Evolutionary conservation across 1,284 basidiomycete species (phyloP), one percentile per base, ranked within the genome.

Genomic region (Somion occarium): DNA sequence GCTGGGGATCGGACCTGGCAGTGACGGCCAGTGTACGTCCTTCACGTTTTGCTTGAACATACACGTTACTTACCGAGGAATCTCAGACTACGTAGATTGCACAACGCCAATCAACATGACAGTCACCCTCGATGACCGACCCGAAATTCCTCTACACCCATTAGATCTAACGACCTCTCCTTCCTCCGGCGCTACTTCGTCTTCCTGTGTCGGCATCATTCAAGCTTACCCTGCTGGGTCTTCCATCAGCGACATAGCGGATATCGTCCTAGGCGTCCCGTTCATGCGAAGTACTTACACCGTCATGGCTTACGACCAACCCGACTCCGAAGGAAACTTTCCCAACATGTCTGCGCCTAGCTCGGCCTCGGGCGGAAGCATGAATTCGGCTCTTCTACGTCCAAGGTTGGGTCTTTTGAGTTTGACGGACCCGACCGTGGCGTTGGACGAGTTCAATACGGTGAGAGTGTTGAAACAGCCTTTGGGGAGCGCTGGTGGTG

Each of bases 251-350:
- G 18, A 44, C 18, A 66, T 79, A 24, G 78, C 76, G 0, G 85
- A 88, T 62, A 80, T 88, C 68, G 73, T 86, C 49, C 79, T 88
- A 41, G 88, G 87, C 24, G 82, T 88, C 0, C 82, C 87, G 0
- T 90, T 89, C 63, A 69, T 90, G 58, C 76, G 86, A 9, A 88
- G 81, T 59, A 75, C 79, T 3, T 90, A 89, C 63, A 81, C 78
- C 19, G 85, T 88, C 54, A 76, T 88, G 75, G 82, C 82, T 0
- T 87, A 83, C 62, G 72, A 77, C 46, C 54, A 61, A 0, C 82
- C 82, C 2, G 59, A 70, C 44, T 23, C 65, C 0, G 58, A 72
- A 22, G 82, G 82, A 4, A 59, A 59, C 2, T 81, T 84, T 59
- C 65, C 73, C 11, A 54, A 59, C 41, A 46, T 58, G 12, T 54